A percentile compares a stretch with the other conserved stretches of the same genome.
Conservation (phyloP, 352 stramenopile species). For the Pythium insidiosum region DNA sequence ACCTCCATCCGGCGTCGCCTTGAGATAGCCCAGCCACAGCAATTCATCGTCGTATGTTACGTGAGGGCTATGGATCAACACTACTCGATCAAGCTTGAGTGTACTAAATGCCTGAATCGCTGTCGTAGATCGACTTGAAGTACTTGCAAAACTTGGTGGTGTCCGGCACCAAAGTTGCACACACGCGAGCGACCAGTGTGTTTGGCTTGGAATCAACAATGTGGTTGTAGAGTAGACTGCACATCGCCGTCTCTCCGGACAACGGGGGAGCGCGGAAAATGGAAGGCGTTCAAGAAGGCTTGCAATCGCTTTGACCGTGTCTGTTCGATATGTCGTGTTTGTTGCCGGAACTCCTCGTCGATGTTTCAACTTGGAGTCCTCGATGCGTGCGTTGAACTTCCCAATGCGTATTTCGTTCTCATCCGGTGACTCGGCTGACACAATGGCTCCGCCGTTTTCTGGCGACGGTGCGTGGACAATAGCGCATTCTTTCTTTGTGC, state of each 20-base stretch:
- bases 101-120: constrained; percentile 11
- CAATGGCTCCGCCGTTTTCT: background rate
- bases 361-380: constrained; percentile 3
- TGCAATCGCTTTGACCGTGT: constrained; percentile 6
- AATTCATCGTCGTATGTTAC: constrained; percentile 14
- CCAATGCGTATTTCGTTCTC: constrained; percentile 2
- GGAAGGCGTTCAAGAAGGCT: constrained; percentile 6
- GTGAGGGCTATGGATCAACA: constrained; percentile 17
- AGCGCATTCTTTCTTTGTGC: no score
- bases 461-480: no score
- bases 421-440: constrained; percentile 1
- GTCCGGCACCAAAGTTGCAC: constrained; percentile 8
- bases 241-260: constrained; percentile 19
- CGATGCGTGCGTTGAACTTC: constrained; percentile 8
- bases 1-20: constrained; percentile 10
- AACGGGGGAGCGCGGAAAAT: constrained; percentile 16
- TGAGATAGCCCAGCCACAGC: constrained; percentile 17
- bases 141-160: constrained; percentile 7
- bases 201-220: constrained; percentile 15
- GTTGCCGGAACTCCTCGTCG: constrained; percentile 1
- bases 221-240: constrained; percentile 20
- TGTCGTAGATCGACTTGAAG: constrained; percentile 14
- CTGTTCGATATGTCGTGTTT: constrained; percentile 7
- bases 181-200: constrained; percentile 9
- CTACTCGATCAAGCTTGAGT: constrained; percentile 7